Base-by-base conservation (phyloP, 2,329 filamentous ascomycete genomes). In the Dactylellina haptotyla region DNA sequence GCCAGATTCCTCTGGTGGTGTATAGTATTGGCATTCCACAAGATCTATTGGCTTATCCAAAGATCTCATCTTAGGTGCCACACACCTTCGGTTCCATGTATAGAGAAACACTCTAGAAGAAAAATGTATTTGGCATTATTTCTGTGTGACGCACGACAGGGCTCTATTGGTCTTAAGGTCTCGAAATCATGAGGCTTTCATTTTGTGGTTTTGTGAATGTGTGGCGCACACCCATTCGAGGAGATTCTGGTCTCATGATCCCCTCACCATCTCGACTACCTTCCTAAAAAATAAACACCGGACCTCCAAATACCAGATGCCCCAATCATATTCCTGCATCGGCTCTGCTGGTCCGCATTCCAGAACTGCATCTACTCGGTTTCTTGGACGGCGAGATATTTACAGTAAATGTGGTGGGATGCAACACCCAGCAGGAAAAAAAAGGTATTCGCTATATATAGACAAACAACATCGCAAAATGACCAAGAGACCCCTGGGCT, bases 391-490 rank as follows among this genome's bases (percentile, higher is more conserved):
- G 32, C 5, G 8, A 56, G 8, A 46, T 46, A n/a, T n/a, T n/a
- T n/a, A n/a, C n/a, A n/a, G n/a, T n/a, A n/a, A n/a, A n/a, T n/a
- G n/a, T n/a, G n/a, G n/a, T n/a, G n/a, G n/a, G n/a, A n/a, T n/a
- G n/a, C n/a, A n/a, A n/a, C n/a, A n/a, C n/a, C n/a, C n/a, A n/a
- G n/a, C n/a, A n/a, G n/a, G n/a, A n/a, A n/a, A n/a, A n/a, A n/a
- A n/a, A n/a, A n/a, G n/a, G n/a, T n/a, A n/a, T 16, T 28, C 25
- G 53, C 54, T 67, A 67, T 67, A 67, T 43, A 50, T 67, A 67
- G 63, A 25, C 50, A 53, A 59, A 25, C 34, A 50, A 43, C 20
- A 43, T 37, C 28, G 20, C 37, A 51, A 20, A 67, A 34, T 59
- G 53, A 53, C 34, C 28, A 59, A n/a, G n/a, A 18, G 37, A 23